These are phyloP conservation scores for Rozella allomycis DNA, from an alignment of 371 early-diverging fungal genomes.

Conservation along the genomic window DNA sequence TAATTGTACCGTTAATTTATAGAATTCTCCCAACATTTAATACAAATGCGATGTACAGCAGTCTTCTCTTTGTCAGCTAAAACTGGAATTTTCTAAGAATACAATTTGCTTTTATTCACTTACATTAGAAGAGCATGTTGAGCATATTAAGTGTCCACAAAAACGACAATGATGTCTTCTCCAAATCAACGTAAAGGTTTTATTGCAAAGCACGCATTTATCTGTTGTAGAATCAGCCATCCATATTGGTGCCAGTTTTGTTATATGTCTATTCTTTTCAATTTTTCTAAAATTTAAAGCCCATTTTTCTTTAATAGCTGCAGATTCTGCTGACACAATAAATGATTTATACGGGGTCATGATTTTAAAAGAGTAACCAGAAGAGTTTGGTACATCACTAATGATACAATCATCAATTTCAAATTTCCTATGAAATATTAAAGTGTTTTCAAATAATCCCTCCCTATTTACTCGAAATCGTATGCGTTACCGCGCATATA, in stretches of 20 bases:
- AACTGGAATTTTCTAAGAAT: too few species aligned
- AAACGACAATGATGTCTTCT: constrained; percentile 45
- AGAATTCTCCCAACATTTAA: too few species aligned
- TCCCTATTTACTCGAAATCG: constrained; percentile 4
- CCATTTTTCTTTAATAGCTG: constrained; percentile 33
- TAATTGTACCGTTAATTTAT: too few species aligned
- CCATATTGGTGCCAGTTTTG: constrained; percentile 46
- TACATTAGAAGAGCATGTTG: not conserved
- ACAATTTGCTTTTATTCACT: too few species aligned
- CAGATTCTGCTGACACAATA: constrained; percentile 25
- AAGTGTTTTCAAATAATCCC: constrained; percentile 18
- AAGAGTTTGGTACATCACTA: constrained; percentile 24
- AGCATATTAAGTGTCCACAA: constrained; percentile 19
- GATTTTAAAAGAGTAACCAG: constrained; percentile 32
- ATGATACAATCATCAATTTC: constrained; percentile 33
- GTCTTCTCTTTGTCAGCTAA: too few species aligned
- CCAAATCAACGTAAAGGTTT: constrained; percentile 25
- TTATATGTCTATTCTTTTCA: constrained; percentile 20
- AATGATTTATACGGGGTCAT: constrained; percentile 46
- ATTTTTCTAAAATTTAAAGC: constrained; percentile 26
- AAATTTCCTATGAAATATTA: constrained; percentile 36
- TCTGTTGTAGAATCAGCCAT: constrained; percentile 29
- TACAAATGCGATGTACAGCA: too few species aligned
- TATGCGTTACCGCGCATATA: constrained; percentile 22
- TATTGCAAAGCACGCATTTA: constrained; percentile 29